Conservation (phyloP, 2,329 filamentous ascomycete species). For the Claviceps spartinae region DNA sequence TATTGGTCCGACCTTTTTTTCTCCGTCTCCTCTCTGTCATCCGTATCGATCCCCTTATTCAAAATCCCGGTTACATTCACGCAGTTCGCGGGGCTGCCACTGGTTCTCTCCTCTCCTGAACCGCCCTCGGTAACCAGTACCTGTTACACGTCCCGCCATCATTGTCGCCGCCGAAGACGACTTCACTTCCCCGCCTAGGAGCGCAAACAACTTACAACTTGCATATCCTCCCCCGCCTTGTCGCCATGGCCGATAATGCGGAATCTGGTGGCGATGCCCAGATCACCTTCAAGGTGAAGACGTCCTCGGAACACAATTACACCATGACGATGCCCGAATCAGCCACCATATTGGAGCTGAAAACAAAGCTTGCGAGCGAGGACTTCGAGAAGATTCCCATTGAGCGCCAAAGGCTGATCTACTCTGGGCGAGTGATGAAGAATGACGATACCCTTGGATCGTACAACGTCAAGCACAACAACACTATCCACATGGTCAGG, state of each 20-base stretch:
- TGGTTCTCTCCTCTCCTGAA: background rate
- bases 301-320: slow-evolving; percentile 80
- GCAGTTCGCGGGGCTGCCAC: background rate
- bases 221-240: background rate
- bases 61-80: background rate
- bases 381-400: slow-evolving; percentile 79
- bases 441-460: slow-evolving; percentile 72
- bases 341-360: slow-evolving; percentile 72
- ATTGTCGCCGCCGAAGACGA: background rate
- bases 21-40: background rate
- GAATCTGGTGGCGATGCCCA: slow-evolving; percentile 53
- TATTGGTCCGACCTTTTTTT: background rate
- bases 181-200: background rate
- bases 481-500: slow-evolving; percentile 94
- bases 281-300: slow-evolving; percentile 94
- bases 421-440: slow-evolving; percentile 93
- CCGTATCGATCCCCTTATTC: background rate
- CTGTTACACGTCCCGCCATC: background rate
- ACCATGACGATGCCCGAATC: slow-evolving; percentile 65
- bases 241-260: slow-evolving; percentile 51
- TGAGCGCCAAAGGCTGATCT: slow-evolving; percentile 88
- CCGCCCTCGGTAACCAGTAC: background rate
- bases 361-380: slow-evolving; percentile 67
- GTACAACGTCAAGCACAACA: slow-evolving; percentile 92
- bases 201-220: background rate